Evolutionary conservation across 495 filamentous ascomycete species (phyloP).

Genomic region (Aspergillus asperescens): DNA sequence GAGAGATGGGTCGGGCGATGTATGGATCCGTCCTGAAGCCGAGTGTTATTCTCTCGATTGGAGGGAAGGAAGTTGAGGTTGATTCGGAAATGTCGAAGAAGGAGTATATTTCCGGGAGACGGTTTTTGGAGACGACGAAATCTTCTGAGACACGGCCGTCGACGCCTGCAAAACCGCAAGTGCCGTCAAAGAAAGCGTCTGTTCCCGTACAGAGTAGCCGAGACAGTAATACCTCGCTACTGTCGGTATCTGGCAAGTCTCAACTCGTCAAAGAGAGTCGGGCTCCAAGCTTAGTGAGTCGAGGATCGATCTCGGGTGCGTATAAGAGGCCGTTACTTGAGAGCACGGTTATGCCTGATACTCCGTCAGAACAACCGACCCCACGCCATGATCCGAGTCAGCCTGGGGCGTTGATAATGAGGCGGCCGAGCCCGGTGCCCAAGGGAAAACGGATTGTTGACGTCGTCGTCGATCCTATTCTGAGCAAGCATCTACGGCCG

Average conservation of each 20-base stretch:
- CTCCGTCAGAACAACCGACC: conserved; percentile 37
- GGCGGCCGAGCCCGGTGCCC: conserved; percentile 49
- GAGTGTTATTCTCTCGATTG: conserved; percentile 58
- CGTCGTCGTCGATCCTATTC: conserved; percentile 71
- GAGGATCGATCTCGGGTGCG: conserved; percentile 26
- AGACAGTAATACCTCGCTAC: neutral
- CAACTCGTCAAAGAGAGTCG: neutral
- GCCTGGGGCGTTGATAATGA: conserved; percentile 65
- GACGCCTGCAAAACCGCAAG: conserved; percentile 1
- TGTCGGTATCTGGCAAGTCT: neutral
- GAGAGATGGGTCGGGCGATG: conserved; percentile 58
- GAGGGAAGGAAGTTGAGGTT: conserved; percentile 71
- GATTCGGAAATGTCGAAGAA: conserved; percentile 58
- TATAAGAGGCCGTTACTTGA: conserved; percentile 61
- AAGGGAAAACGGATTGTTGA: conserved; percentile 68
- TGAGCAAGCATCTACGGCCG: conserved; percentile 60
- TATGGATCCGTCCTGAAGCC: conserved; percentile 48
- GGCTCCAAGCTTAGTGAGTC: conserved; percentile 7
- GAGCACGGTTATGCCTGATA: conserved; percentile 46
- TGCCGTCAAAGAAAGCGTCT: conserved; percentile 19
- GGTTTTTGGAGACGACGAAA: conserved; percentile 38
- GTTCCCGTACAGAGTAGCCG: conserved; percentile 17
- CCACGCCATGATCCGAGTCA: conserved; percentile 64
- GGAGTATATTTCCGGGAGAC: conserved; percentile 57
- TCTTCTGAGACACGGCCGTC: conserved; percentile 17